phyloP scores from a whole-genome alignment of 139 green algal species.

The Auxenochlorella pyrenoidosa region DNA sequence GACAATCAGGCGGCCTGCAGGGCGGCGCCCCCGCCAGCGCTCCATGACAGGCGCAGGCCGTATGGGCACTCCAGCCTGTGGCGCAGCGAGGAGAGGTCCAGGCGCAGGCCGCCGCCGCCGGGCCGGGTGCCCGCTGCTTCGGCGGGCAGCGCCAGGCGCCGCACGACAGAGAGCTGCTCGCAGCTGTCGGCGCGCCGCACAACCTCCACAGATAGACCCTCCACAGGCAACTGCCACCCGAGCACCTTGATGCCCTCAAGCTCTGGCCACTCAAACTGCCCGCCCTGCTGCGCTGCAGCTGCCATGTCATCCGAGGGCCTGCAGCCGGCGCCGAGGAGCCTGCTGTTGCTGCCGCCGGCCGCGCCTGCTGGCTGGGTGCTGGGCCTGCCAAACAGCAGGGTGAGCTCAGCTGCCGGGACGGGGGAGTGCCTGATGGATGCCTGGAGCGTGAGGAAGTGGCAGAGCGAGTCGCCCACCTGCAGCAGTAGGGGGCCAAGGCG shows the following conservation, averaged over 20 bases:
- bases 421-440: not conserved
- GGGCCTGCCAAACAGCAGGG: slow-evolving; percentile 27
- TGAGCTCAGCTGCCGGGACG: not conserved
- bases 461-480: slow-evolving; percentile 18
- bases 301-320: not conserved
- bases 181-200: slow-evolving; percentile 3
- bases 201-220: not conserved
- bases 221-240: slow-evolving; percentile 7
- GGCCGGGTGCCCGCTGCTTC: not conserved
- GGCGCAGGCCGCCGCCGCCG: not conserved
- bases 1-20: not conserved
- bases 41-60: slow-evolving; percentile 12
- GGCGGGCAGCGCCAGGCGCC: not conserved
- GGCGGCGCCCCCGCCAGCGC: not conserved
- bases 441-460: slow-evolving; percentile 18
- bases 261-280: slow-evolving; percentile 11
- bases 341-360: not conserved
- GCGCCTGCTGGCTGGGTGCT: not conserved
- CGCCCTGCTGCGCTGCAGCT: not conserved
- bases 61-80: slow-evolving; percentile 20
- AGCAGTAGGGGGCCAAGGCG: not conserved
- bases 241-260: slow-evolving; percentile 4
- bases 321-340: not conserved
- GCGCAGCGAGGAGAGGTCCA: slow-evolving; percentile 3
- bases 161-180: not conserved